These are phyloP conservation scores for Aspergillus panamensis DNA, from an alignment of 495 filamentous ascomycete genomes.

Conservation along the genomic window DNA sequence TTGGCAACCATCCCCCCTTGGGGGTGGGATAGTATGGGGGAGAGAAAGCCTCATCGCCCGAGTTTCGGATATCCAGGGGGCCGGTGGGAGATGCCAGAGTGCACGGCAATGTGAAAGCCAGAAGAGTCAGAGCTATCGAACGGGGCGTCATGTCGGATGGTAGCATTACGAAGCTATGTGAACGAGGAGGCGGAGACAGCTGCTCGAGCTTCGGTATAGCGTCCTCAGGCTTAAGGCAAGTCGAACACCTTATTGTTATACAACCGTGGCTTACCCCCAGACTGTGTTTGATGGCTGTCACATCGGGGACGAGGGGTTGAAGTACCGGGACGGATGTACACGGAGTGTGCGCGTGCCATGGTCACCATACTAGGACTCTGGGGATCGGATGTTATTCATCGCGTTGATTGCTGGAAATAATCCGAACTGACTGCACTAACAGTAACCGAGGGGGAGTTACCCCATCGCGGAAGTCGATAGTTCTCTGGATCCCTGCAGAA, in stretches of 20 bases:
- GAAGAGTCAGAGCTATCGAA: not conserved
- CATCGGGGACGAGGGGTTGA: not conserved
- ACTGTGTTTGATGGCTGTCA: not conserved
- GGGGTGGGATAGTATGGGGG: slow-evolving; percentile 83
- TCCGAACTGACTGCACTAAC: not conserved
- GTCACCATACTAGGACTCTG: not conserved
- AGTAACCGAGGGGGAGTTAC: not conserved
- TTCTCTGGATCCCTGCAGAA: not conserved
- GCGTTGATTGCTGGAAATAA: not conserved
- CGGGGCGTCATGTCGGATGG: not conserved
- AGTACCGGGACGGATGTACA: not conserved
- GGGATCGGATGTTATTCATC: not conserved
- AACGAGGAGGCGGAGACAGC: not conserved
- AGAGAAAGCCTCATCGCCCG: slow-evolving; percentile 24
- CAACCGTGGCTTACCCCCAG: not conserved
- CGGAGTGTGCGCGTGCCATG: not conserved
- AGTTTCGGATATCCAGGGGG: slow-evolving; percentile 1
- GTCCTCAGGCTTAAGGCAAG: not conserved
- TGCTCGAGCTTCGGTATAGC: not conserved
- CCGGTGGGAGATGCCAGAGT: slow-evolving; percentile 2
- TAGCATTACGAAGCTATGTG: not conserved
- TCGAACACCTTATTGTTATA: not conserved
- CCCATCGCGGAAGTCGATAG: not conserved
- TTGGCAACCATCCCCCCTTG: slow-evolving; percentile 63
- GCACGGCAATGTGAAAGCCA: slow-evolving; percentile 1